A percentile compares a stretch with the other conserved stretches of the same genome.
Evolutionary conservation across 768 basidiomycete genomes (phyloP).

Genomic region (Pleurotus ostreatus): DNA sequence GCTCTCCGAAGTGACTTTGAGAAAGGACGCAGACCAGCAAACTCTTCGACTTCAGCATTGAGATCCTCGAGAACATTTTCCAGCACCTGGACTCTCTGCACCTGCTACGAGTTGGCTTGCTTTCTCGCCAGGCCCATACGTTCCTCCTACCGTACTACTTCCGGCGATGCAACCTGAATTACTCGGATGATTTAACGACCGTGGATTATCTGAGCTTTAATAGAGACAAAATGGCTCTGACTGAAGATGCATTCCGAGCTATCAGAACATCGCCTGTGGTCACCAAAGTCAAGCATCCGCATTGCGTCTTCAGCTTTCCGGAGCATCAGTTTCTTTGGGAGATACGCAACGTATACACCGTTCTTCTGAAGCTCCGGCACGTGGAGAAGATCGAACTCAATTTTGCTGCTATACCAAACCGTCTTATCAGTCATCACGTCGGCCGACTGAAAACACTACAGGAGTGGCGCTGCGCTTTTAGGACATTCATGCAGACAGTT

Average conservation of each 20-base stretch:
- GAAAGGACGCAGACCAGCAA: not conserved
- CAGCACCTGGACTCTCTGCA: not conserved
- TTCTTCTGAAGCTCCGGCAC: not conserved
- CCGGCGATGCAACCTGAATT: not conserved
- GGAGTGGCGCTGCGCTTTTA: slow-evolving; percentile 1
- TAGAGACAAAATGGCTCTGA: not conserved
- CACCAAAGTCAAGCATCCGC: not conserved
- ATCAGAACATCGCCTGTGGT: not conserved
- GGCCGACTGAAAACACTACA: not conserved
- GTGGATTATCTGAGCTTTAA: not conserved
- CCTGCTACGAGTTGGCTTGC: not conserved
- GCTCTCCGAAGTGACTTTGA: not conserved
- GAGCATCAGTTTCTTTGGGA: slow-evolving; percentile 2
- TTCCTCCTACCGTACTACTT: not conserved
- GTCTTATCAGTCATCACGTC: not conserved
- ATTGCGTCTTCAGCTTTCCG: slow-evolving; percentile 3
- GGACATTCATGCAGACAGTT: not conserved
- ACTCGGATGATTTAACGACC: slow-evolving; percentile 1
- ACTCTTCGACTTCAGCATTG: slow-evolving; percentile 1
- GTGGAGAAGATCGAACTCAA: not conserved
- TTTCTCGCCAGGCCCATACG: slow-evolving; percentile 1
- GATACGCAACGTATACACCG: not conserved
- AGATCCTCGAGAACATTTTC: not conserved
- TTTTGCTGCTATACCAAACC: not conserved
- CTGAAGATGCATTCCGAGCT: not conserved